These are phyloP conservation scores for Bjerkandera adusta DNA, from an alignment of 1,284 basidiomycete species.

Conservation along the genomic window DNA sequence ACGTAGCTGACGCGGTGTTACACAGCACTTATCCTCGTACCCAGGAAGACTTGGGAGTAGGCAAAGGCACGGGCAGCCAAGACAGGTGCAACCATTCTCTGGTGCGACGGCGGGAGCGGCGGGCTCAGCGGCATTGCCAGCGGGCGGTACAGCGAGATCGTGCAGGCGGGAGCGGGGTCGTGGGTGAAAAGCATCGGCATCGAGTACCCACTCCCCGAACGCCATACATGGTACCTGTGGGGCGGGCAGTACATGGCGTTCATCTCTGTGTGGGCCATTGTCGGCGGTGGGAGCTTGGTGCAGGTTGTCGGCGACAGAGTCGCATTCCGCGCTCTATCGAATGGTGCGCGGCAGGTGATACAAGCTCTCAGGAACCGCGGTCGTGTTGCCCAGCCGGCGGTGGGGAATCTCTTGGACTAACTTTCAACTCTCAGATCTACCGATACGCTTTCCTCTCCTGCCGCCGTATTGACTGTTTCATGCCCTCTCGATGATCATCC, in stretches of 20 bases:
- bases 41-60: slow-evolving; percentile 75
- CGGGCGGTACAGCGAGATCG: slow-evolving; percentile 50
- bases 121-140: slow-evolving; percentile 72
- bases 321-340: no score
- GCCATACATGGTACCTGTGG: slow-evolving; percentile 49
- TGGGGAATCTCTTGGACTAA: no score
- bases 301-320: slow-evolving; percentile 11
- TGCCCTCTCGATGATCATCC: no score
- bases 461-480: no score
- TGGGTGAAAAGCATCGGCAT: slow-evolving; percentile 63
- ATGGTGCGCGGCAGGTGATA: no score
- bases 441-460: no score
- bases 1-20: no score
- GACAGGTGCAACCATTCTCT: slow-evolving; percentile 60
- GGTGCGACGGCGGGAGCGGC: slow-evolving; percentile 79
- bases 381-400: no score
- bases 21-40: slow-evolving; percentile 71
- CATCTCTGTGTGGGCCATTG: slow-evolving; percentile 31
- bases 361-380: no score
- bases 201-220: slow-evolving; percentile 49
- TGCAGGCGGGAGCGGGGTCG: slow-evolving; percentile 65
- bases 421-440: no score
- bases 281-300: slow-evolving; percentile 24
- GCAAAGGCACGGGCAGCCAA: slow-evolving; percentile 70
- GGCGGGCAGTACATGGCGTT: slow-evolving; percentile 43